Evolutionary conservation across 345 rosid species (phyloP).

Genomic region (Eucalyptus sp.): DNA sequence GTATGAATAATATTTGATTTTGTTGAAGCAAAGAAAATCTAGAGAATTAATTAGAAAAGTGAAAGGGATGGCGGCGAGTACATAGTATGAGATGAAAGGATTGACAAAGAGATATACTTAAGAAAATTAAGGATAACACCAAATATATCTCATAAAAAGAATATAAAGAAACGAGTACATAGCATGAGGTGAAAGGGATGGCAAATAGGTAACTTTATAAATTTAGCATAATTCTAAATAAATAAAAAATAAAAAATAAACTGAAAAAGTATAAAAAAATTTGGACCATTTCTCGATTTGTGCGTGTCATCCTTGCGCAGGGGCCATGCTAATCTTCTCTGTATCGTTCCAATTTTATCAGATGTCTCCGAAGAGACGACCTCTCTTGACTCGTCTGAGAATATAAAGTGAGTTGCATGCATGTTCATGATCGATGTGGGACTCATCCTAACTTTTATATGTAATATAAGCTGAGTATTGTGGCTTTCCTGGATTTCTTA

Average conservation of each 20-base stretch:
- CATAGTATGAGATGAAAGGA: background rate
- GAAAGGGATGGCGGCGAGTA: background rate
- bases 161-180: background rate
- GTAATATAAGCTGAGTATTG: background rate
- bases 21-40: too few species aligned
- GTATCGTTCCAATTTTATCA: background rate
- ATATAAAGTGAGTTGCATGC: background rate
- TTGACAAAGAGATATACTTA: background rate
- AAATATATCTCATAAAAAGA: too few species aligned
- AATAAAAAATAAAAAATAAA: too few species aligned
- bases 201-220: background rate
- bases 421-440: background rate
- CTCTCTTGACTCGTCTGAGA: accelerated
- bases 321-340: background rate
- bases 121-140: accelerated
- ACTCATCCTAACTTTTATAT: background rate
- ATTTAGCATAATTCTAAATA: background rate
- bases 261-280: background rate
- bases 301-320: background rate
- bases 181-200: background rate
- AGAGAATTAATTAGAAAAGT: too few species aligned
- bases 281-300: background rate
- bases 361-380: background rate
- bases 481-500: background rate
- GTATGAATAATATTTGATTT: too few species aligned